These are phyloP conservation scores for Pseudogymnoascus sp. DNA, from an alignment of 2,329 filamentous ascomycete genomes.

Conservation along the genomic window DNA sequence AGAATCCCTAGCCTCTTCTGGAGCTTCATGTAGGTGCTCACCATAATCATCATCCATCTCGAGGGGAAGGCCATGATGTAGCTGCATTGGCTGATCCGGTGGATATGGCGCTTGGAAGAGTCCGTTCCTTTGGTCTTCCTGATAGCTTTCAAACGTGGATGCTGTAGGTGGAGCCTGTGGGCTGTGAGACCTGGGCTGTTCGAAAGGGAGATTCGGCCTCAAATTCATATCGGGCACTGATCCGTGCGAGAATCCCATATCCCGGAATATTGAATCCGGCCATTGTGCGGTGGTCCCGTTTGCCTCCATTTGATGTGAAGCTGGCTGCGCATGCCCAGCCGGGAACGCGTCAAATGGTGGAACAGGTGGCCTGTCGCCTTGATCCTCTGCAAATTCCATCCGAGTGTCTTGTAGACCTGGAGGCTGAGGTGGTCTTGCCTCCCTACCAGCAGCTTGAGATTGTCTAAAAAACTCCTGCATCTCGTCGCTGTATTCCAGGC, in stretches of 20 bases:
- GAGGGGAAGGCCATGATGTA: background rate
- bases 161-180: background rate
- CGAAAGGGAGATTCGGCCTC: background rate
- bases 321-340: background rate
- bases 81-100: background rate
- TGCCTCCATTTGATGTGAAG: background rate
- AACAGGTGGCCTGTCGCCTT: background rate
- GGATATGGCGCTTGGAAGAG: background rate
- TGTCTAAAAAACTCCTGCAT: conserved; percentile 11
- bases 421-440: conserved; percentile 4
- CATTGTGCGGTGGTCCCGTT: background rate
- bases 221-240: background rate
- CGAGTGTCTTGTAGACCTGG: conserved; percentile 14
- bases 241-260: conserved; percentile 1
- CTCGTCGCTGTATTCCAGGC: conserved; percentile 21
- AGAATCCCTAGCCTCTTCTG: background rate
- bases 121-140: background rate
- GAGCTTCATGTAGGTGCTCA: background rate
- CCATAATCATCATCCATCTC: background rate
- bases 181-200: background rate
- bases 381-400: conserved; percentile 1
- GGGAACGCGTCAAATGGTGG: background rate
- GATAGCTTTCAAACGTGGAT: background rate
- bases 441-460: conserved; percentile 18
- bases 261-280: background rate